Base-by-base conservation (phyloP, 2,329 filamentous ascomycete genomes). In the Cercospora zeae-maydis region DNA sequence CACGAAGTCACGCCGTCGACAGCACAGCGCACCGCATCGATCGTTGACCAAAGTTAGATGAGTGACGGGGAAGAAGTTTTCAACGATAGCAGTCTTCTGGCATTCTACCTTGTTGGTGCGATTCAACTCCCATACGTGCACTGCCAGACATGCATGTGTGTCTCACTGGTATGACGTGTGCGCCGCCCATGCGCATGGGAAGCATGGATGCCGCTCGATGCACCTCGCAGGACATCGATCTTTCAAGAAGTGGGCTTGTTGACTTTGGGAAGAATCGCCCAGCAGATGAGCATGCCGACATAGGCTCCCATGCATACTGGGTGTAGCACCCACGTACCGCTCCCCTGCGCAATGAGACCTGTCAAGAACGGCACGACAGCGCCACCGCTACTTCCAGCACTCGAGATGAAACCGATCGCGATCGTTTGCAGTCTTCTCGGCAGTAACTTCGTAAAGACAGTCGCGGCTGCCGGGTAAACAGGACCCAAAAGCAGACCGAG, bases 401-500 rank as follows among this genome's bases (percentile, higher is more conserved):
- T 86, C 21, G 83, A 85, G 63, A 91, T 90, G 60, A 90, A 84
- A 1, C 87, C 83, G 67, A 91, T 81, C 1, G 85, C 84, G 45
- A 83, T 85, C 16, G 88, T 82, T 66, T 87, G 84, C 61, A 90
- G 79, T 39, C 81, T 78, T 14, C 83, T 78, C 14, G 82, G 83
- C 73, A 92, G 81, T 36, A 83, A 77, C 39, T 84, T 79, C 59
- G 87, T 82, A 67, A 91, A 87, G 5, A 90, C 80, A 0, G 84
- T 83, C 3, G 84, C 82, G 0, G 87, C 85, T 72, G 89, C 92
- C 0, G 91, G 90, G 71, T 92, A 96, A 4, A 96, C 82, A 0
- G 91, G 91, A 0, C 92, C 91, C 0, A 96, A 79, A 31, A 95
- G 76, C 7, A 95, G 76, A 11, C 92, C 92, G 16, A 95, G 82